Percentiles rank a stretch among this genome's conserved stretches.
Evolutionary conservation across 768 basidiomycete genomes (phyloP).

Genomic region (Lyophyllum shimeji): DNA sequence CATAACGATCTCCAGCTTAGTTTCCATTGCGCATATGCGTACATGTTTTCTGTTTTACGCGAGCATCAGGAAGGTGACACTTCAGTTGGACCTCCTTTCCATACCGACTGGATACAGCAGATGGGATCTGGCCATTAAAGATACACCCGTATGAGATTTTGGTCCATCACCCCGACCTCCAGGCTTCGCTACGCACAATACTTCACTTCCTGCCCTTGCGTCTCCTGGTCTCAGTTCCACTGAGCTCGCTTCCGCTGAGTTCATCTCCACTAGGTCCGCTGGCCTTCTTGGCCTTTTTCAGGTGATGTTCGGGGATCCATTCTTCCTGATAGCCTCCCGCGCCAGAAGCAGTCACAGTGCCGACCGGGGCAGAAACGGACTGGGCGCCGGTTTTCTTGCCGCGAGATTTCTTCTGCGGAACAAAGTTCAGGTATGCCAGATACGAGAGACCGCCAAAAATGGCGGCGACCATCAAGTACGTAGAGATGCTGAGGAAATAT

Average conservation of each 20-base stretch:
- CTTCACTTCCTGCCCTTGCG: constrained; percentile 47
- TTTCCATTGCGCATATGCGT: not conserved
- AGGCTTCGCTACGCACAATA: not conserved
- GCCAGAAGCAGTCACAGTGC: constrained; percentile 60
- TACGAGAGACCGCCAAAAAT: constrained; percentile 65
- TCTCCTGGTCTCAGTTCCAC: constrained; percentile 62
- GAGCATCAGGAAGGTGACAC: no score
- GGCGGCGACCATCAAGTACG: constrained; percentile 69
- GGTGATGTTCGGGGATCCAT: constrained; percentile 91
- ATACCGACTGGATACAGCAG: not conserved
- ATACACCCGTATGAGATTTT: constrained; percentile 15
- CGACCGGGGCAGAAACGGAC: constrained; percentile 53
- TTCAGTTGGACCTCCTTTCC: not conserved
- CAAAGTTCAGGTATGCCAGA: constrained; percentile 62
- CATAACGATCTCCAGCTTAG: constrained; percentile 6
- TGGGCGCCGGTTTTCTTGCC: constrained; percentile 39
- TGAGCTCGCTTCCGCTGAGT: constrained; percentile 63
- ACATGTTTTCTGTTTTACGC: no score
- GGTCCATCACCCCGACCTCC: no score
- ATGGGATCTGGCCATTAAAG: constrained; percentile 6
- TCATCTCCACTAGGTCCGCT: constrained; percentile 63
- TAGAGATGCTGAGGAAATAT: constrained; percentile 46
- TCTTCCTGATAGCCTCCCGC: constrained; percentile 80
- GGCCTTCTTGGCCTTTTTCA: constrained; percentile 64
- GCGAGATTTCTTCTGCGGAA: constrained; percentile 64